Base-by-base conservation (phyloP, 2,329 filamentous ascomycete species). In the Ascochyta koolunga region DNA sequence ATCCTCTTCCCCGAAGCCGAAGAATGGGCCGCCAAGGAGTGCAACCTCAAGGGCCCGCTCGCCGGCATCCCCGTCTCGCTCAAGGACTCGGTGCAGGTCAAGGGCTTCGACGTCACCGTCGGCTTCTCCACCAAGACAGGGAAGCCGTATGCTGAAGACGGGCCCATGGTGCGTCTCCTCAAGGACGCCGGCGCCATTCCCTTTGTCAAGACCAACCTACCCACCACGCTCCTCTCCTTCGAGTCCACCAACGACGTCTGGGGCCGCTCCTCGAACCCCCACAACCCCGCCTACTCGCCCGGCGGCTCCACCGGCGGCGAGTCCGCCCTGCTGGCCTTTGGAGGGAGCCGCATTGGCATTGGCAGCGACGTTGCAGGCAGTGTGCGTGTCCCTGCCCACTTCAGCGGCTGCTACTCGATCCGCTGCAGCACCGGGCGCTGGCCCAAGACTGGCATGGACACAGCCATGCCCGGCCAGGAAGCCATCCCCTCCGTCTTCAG, bases 391-490 rank as follows among this genome's bases (percentile, higher is more conserved):
- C 93, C 93, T 0, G 93, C 93, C 5, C 91, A 96, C 65, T 97
- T 92, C 78, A 89, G 89, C 2, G 93, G 93, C 8, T 91, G 93
- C 71, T 97, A 96, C 75, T 89, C 89, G 16, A 78, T 97, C 21
- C 86, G 90, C 31, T 96, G 93, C 76, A 93, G 90, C 3, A 96
- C 90, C 1, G 93, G 93, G 1, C 83, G 93, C 42, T 97, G 93
- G 91, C 91, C 91, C 1, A 96, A 96, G 74, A 82, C 85, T 36
- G 91, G 91, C 9, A 87, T 91, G 71, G 85, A 84, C 57, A 96
- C 93, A 0, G 93, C 89, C 65, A 96, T 96, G 91, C 86, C 90
- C 0, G 93, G 93, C 0, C 92, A 97, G 71, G 93, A 97, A 70
- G 93, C 92, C 0, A 86, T 97, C 27, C 87, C 91, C 0, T 90